Evolutionary conservation across 768 basidiomycete genomes (phyloP).

Genomic region (Boletus sp.): DNA sequence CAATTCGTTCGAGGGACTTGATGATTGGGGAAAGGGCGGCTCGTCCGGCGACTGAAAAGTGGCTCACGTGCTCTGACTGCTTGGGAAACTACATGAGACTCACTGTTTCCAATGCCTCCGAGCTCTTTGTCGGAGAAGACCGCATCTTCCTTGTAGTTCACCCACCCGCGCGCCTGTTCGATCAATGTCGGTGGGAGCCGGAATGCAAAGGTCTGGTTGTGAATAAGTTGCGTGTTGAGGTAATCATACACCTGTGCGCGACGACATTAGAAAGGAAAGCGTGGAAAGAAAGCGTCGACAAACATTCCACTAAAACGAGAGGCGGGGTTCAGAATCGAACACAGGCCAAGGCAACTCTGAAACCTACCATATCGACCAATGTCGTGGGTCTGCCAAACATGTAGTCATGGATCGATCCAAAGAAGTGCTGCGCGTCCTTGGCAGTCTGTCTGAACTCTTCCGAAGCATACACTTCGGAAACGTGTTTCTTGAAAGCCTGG

Average conservation of each 20-base stretch:
- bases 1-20: constrained; percentile 68
- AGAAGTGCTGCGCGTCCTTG: constrained; percentile 59
- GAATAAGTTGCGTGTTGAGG: constrained; percentile 69
- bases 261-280: constrained; percentile 11
- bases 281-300: constrained; percentile 23
- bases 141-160: constrained; percentile 73
- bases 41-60: constrained; percentile 67
- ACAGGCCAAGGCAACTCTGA: not conserved
- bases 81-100: constrained; percentile 17
- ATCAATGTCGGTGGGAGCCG: constrained; percentile 70
- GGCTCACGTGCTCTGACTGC: not conserved
- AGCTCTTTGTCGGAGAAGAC: constrained; percentile 65
- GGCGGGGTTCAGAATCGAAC: constrained; percentile 11
- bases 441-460: constrained; percentile 58
- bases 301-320: constrained; percentile 65
- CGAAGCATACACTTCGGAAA: constrained; percentile 58
- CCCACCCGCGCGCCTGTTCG: constrained; percentile 69
- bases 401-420: constrained; percentile 61
- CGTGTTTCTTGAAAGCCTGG: constrained; percentile 65
- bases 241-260: constrained; percentile 64
- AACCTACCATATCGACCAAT: constrained; percentile 62
- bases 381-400: constrained; percentile 62
- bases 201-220: constrained; percentile 80
- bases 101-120: constrained; percentile 74
- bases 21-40: constrained; percentile 72